Evolutionary conservation across 345 rosid species (phyloP).

Genomic region (Bruguiera sexangula): DNA sequence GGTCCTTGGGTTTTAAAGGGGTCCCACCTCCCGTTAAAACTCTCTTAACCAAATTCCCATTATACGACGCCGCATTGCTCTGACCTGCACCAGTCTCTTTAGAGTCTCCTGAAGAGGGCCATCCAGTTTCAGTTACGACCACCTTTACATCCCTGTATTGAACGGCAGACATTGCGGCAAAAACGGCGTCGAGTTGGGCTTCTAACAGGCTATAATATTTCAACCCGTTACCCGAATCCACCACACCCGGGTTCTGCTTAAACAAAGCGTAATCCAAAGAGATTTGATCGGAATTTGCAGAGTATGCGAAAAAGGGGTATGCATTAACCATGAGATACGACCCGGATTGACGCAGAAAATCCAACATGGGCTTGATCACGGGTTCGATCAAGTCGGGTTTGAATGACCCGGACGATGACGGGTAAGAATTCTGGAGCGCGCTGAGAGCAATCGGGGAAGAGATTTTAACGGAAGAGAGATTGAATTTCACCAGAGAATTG

Average conservation of each 20-base stretch:
- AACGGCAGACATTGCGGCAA: slow-evolving; percentile 24
- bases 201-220: slow-evolving; percentile 68
- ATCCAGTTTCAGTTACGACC: slow-evolving; percentile 30
- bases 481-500: slow-evolving; percentile 52
- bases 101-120: slow-evolving; percentile 26
- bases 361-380: slow-evolving; percentile 78
- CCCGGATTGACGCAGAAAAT: slow-evolving; percentile 50
- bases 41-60: slow-evolving; percentile 31
- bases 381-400: slow-evolving; percentile 53
- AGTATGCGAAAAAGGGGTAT: slow-evolving; percentile 86
- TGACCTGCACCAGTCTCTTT: slow-evolving; percentile 19
- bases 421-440: slow-evolving; percentile 62
- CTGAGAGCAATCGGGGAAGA: slow-evolving; percentile 80
- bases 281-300: slow-evolving; percentile 55
- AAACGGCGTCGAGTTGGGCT: slow-evolving; percentile 86
- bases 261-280: slow-evolving; percentile 75
- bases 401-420: slow-evolving; percentile 81
- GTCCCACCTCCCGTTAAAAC: slow-evolving; percentile 29
- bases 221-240: slow-evolving; percentile 78
- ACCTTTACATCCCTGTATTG: slow-evolving; percentile 18
- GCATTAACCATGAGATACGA: slow-evolving; percentile 79
- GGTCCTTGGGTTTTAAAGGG: slow-evolving; percentile 22
- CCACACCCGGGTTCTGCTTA: slow-evolving; percentile 54
- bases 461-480: slow-evolving; percentile 48
- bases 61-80: slow-evolving; percentile 29